Percentiles rank a stretch among this genome's conserved stretches.
Conservation (phyloP, 108 stramenopile genomes). For the Nannochloropsis granulata region DNA sequence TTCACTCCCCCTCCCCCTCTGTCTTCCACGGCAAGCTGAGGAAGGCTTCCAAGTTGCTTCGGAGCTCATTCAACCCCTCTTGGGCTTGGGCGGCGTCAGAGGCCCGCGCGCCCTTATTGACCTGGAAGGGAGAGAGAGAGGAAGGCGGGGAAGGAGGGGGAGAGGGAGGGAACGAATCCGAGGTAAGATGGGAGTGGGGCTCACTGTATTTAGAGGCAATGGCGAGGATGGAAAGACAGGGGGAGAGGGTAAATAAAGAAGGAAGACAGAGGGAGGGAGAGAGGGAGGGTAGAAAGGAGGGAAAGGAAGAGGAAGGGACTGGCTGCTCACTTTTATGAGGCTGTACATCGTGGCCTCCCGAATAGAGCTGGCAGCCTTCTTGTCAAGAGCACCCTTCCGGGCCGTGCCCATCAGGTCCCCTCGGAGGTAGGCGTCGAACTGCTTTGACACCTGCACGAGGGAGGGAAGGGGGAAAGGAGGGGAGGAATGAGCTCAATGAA, state of each 20-base stretch:
- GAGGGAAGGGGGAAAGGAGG: background rate
- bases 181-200: background rate
- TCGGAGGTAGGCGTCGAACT: background rate
- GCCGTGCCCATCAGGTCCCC: background rate
- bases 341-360: background rate
- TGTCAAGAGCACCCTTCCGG: background rate
- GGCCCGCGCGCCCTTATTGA: background rate
- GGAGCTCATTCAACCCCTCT: background rate
- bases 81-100: background rate
- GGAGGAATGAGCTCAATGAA: background rate
- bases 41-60: background rate
- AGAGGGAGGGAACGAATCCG: background rate
- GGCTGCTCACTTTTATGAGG: background rate
- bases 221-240: background rate
- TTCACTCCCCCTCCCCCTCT: background rate
- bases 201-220: too few relatives aligned
- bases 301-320: background rate
- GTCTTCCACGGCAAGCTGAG: background rate
- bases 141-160: background rate
- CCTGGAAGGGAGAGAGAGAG: background rate
- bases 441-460: background rate
- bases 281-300: background rate
- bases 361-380: background rate
- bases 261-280: background rate
- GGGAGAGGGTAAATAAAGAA: background rate